Evolutionary conservation across 768 basidiomycete species (phyloP).

Genomic region (Mrakia frigida): DNA sequence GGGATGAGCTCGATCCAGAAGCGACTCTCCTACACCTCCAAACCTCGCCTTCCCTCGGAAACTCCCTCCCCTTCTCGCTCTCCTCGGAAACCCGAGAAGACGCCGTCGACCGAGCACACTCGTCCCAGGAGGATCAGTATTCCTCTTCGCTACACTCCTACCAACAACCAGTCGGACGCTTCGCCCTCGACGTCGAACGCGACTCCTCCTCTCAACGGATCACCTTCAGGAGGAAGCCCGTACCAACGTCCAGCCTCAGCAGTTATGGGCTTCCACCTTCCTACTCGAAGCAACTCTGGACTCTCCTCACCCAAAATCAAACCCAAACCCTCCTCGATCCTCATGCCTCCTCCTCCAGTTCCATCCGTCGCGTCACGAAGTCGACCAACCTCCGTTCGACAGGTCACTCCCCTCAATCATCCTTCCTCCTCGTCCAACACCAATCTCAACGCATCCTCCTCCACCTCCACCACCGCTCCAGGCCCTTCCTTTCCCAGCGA

Average conservation of each 20-base stretch:
- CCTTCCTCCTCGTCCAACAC: background rate
- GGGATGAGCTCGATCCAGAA: slow-evolving; percentile 21
- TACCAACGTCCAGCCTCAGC: slow-evolving; percentile 9
- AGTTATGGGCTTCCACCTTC: slow-evolving; percentile 21
- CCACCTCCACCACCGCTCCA: background rate
- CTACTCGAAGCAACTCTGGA: slow-evolving; percentile 8
- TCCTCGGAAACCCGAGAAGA: background rate
- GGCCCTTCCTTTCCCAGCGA: background rate
- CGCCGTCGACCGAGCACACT: background rate
- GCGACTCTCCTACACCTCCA: slow-evolving; percentile 15
- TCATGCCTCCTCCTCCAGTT: slow-evolving; percentile 25
- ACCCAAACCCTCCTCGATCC: slow-evolving; percentile 4
- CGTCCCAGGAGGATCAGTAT: slow-evolving; percentile 1
- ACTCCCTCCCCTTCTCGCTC: background rate
- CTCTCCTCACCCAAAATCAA: slow-evolving; percentile 10
- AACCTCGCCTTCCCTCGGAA: background rate
- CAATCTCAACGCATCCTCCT: background rate
- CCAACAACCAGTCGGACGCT: background rate
- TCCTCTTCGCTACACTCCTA: background rate
- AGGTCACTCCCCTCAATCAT: background rate
- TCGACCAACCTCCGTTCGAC: background rate
- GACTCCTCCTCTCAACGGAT: background rate
- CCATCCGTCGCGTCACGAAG: background rate
- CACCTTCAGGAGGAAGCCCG: background rate
- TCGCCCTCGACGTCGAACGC: background rate